phyloP scores from a whole-genome alignment of 768 basidiomycete species.

The Mycena crocata region DNA sequence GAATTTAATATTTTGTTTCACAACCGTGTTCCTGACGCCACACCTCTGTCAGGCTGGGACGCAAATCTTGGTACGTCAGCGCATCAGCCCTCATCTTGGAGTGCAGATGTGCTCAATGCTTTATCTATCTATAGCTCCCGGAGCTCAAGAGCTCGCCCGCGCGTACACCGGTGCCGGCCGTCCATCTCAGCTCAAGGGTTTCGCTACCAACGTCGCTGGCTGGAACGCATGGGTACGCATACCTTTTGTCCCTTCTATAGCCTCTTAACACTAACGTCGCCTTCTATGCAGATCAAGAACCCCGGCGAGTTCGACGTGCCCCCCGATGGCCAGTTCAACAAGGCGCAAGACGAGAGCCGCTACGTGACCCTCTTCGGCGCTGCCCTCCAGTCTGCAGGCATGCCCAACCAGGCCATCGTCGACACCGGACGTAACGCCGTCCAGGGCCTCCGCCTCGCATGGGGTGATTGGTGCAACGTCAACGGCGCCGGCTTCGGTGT shows the following conservation, averaged over 20 bases:
- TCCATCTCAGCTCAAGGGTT: constrained; percentile 51
- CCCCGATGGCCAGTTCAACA: constrained; percentile 8
- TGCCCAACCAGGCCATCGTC: constrained; percentile 50
- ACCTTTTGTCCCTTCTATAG: no score
- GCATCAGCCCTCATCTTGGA: no score
- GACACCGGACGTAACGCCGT: constrained; percentile 57
- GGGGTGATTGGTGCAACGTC: constrained; percentile 53
- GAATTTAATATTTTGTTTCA: no score
- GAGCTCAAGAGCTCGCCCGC: constrained; percentile 51
- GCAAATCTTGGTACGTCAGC: constrained; percentile 56
- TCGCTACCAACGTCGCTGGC: constrained; percentile 51
- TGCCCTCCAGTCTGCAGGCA: constrained; percentile 36
- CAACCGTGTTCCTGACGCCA: no score
- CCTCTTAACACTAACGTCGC: no score
- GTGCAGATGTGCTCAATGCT: no score
- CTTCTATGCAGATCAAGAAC: constrained; percentile 13
- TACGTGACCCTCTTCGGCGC: constrained; percentile 54
- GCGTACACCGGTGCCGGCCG: constrained; percentile 48
- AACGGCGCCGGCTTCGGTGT: constrained; percentile 53
- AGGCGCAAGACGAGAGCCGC: constrained; percentile 49
- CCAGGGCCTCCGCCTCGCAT: constrained; percentile 54
- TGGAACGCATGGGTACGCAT: no score
- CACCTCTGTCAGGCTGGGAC: constrained; percentile 16
- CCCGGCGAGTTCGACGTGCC: constrained; percentile 15
- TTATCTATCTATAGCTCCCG: no score